Conservation (phyloP, 2,329 filamentous ascomycete genomes). For the Ascocoryne sarcoides region DNA sequence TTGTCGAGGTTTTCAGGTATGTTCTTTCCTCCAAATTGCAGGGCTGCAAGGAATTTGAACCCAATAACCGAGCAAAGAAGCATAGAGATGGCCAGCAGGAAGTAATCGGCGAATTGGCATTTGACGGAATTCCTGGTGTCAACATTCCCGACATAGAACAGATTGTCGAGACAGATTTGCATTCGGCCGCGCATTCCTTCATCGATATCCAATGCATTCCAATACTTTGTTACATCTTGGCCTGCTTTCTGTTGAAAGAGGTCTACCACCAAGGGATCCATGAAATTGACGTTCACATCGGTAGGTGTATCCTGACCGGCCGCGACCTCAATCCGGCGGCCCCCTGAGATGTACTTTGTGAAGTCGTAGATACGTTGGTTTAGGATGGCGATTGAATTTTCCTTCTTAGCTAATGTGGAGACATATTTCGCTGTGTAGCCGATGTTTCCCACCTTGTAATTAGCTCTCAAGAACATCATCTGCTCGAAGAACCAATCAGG, state of each 20-base stretch:
- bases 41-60: conserved; percentile 94
- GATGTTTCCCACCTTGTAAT: conserved; percentile 79
- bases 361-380: conserved; percentile 79
- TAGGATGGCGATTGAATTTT: conserved; percentile 67
- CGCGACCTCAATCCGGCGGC: conserved; percentile 53
- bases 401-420: conserved; percentile 53
- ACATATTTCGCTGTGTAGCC: conserved; percentile 78
- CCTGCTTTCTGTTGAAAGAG: conserved; percentile 74
- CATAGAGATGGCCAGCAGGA: conserved; percentile 77
- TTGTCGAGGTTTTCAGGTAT: conserved; percentile 95
- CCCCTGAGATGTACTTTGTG: conserved; percentile 71
- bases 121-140: conserved; percentile 81
- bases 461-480: conserved; percentile 66
- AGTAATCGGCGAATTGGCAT: conserved; percentile 83
- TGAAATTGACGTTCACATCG: conserved; percentile 61
- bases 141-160: conserved; percentile 88
- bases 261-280: conserved; percentile 63
- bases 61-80: conserved; percentile 72
- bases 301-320: conserved; percentile 41
- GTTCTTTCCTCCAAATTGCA: conserved; percentile 89
- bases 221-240: conserved; percentile 73
- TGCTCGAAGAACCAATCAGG: conserved; percentile 91
- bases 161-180: conserved; percentile 78
- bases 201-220: conserved; percentile 60
- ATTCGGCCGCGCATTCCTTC: conserved; percentile 53